phyloP scores from a whole-genome alignment of 257 asterid genomes.

The Leptodermis oblonga region DNA sequence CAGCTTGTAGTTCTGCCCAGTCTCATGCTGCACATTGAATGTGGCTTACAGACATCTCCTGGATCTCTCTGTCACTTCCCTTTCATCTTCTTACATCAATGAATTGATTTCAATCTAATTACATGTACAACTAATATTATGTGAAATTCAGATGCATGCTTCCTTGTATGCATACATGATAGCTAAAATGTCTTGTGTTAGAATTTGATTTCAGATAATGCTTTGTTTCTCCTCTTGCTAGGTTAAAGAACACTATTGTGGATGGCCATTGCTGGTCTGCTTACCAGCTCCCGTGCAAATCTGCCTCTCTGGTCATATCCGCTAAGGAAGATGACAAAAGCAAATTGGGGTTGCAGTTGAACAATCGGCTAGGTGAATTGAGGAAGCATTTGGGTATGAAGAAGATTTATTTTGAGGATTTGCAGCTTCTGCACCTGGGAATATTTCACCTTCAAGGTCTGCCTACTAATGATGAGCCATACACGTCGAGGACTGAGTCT shows the following conservation, averaged over 20 bases:
- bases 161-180: background rate
- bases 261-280: constrained; percentile 39
- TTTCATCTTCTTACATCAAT: background rate
- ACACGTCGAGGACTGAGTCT: constrained; percentile 7
- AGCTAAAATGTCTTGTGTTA: background rate
- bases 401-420: constrained; percentile 25
- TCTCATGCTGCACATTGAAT: background rate
- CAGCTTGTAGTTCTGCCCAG: background rate
- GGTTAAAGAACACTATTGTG: constrained; percentile 32
- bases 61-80: background rate
- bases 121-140: no score
- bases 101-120: background rate
- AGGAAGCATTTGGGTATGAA: constrained; percentile 2
- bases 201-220: background rate
- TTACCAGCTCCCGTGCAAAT: constrained; percentile 15
- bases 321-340: constrained; percentile 21
- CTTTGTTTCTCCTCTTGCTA: constrained; percentile 17
- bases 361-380: constrained; percentile 12
- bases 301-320: constrained; percentile 14
- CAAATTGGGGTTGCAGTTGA: constrained; percentile 22
- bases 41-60: background rate
- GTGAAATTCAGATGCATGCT: background rate
- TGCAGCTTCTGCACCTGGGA: constrained; percentile 28
- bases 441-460: constrained; percentile 33
- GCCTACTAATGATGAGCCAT: constrained; percentile 12